Evolutionary conservation across 2,329 filamentous ascomycete genomes (phyloP), one percentile per base, ranked within the genome.

Genomic region (Beauveria brongniartii): DNA sequence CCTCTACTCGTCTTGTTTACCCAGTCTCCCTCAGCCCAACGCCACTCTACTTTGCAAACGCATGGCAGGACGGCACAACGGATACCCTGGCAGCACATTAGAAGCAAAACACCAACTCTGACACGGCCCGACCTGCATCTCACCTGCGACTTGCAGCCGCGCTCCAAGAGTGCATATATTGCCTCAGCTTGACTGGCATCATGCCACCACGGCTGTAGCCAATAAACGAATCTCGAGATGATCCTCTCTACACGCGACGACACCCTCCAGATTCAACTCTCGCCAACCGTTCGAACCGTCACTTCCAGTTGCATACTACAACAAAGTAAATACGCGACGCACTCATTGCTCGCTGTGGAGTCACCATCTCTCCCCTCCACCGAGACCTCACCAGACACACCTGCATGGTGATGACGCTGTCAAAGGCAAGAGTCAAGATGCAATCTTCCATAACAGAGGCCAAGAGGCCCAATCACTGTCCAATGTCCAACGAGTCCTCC

Each of bases 81-180:
- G 12, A 16, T 18, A 47, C 41, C 20, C 28, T 12, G 24, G 46
- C 53, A 18, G 52, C 34, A 20, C 24, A 43, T 30, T 26, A 56
- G n/a, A 55, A 47, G 41, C 53, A 56, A 56, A 56, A 47, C 54
- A 37, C 37, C 37, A 43, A 54, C 24, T 20, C 43, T 56, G 14
- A 56, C 41, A 26, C 43, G 41, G n/a, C 26, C 41, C 43, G n/a
- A 37, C 54, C n/a, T 56, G 54, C 54, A 56, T 28, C 54, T 56
- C 54, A 47, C 54, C 54, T 56, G 54, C 54, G 43, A 56, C 54
- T 48, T 56, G 54, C 54, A 56, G 54, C 26, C 20, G 30, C 43
- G 43, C 43, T 48, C 44, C 54, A 56, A 56, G 43, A 48, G 54
- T 48, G 26, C 54, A 47, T 56, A 30, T 55, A 20, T 46, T 55